Base-by-base conservation (phyloP, 495 filamentous ascomycete species). In the Penicillium angulare region DNA sequence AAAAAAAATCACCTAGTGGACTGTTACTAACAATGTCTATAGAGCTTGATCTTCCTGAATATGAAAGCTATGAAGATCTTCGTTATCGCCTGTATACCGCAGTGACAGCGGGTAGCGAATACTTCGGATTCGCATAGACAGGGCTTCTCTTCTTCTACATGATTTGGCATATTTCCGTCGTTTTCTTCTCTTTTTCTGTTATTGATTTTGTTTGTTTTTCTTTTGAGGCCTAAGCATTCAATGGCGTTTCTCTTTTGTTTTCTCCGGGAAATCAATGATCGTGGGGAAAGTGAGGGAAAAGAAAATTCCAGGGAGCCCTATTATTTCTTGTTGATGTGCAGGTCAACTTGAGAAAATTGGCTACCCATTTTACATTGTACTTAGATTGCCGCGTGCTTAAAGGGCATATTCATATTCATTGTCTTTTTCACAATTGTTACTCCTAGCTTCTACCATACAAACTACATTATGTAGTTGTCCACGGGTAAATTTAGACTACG, bases 11-110 rank as follows among this genome's bases (percentile, higher is more conserved):
- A 49, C 45, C n/a, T n/a, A n/a, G n/a, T n/a, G n/a, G n/a, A n/a
- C n/a, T 49, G 5, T 31, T 55, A 50, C 70, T 78, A 70, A 76
- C 57, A 16, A 7, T 44, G 53, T 57, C 60, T 53, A 59, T 68
- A 97, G 92, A 99, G 77, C 90, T 99, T 65, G 93, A 99, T 77
- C 84, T 99, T 55, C 93, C 93, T 52, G 93, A 99, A 69, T 99
- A 97, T 65, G 95, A 97, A 56, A 95, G 83, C 65, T 99, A 99
- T 65, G 93, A 99, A 54, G 78, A 79, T 61, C 81, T 99, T 36
- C 81, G 95, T 24, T 82, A 89, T 59, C 88, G 92, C 56, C 72
- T 97, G 43, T 86, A 95, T 67, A 96, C 89, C 29, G 93, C 95
- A 51, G 92, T 97, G 71, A 97, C 95, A 3, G 83, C 90, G 49